Evolutionary conservation across 2,329 filamentous ascomycete genomes (phyloP), one percentile per base, ranked within the genome.

Genomic region (Penicillium sp.): DNA sequence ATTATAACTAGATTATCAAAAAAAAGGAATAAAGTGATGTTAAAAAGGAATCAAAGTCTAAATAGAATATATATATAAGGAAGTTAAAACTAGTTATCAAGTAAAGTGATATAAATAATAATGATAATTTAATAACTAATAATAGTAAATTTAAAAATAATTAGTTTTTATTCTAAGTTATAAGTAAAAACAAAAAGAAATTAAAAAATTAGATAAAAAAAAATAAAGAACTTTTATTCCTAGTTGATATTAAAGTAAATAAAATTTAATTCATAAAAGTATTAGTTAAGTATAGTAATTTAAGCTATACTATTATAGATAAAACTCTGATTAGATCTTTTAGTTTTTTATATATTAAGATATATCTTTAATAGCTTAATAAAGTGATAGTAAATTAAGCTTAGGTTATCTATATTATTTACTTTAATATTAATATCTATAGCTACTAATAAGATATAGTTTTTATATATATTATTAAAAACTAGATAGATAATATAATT

Each of bases 391-490:
- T 34, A 34, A 34, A 34, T 1, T 3, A 34, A 34, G 4, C 4
- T 11, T 11, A 34, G 31, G 14, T 34, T 34, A 34, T 14, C 3
- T 11, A 34, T 34, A 34, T 14, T 14, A 34, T 34, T 4, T 34
- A 27, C 6, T 27, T 27, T 5, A 27, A 27, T 27, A 27, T 6
- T 27, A 27, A 27, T 27, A 27, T 27, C 8, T 27, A 27, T 27
- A 27, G 4, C 6, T 27, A 27, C 6, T 27, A 5, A 27, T 6
- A 32, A 34, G 21, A 32, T 3, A 16, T 16, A 16, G 6, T 45
- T 14, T 45, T 45, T 45, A 45, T 45, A 32, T 45, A 45, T 36
- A 45, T 45, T 32, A 45, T 45, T 29, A 24, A n/a, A 45, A 16
- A 32, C 27, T 45, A 27, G 5, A 27, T 27, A 27, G 5, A 27